These are phyloP conservation scores for Oidiodendron maius DNA, from an alignment of 495 filamentous ascomycete genomes.

Conservation along the genomic window DNA sequence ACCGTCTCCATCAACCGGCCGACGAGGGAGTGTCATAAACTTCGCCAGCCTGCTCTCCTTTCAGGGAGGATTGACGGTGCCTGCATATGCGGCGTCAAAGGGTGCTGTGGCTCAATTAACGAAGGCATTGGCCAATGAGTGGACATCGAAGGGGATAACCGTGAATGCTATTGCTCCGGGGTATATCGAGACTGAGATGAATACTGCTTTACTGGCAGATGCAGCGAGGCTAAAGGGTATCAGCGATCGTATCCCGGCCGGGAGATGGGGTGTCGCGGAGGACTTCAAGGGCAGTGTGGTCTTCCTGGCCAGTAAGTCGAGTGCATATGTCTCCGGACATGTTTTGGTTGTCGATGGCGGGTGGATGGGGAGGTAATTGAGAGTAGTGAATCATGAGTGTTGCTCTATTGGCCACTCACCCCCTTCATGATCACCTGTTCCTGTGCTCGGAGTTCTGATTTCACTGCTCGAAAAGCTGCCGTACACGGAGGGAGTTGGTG, in stretches of 20 bases:
- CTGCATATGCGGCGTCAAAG: slow-evolving; percentile 86
- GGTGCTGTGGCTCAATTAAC: slow-evolving; percentile 83
- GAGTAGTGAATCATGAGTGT: no score
- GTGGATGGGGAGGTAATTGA: slow-evolving; percentile 77
- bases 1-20: slow-evolving; percentile 44
- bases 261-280: slow-evolving; percentile 79
- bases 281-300: slow-evolving; percentile 86
- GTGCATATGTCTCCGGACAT: slow-evolving; percentile 77
- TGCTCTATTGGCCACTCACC: no score
- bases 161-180: slow-evolving; percentile 77
- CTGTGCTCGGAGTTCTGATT: no score
- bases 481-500: no score
- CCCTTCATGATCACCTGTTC: no score
- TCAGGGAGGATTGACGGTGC: slow-evolving; percentile 87
- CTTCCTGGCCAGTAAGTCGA: slow-evolving; percentile 69
- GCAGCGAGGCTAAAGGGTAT: slow-evolving; percentile 63
- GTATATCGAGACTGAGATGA: slow-evolving; percentile 93
- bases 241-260: slow-evolving; percentile 75
- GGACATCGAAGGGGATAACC: slow-evolving; percentile 69
- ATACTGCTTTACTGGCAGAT: slow-evolving; percentile 73
- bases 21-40: slow-evolving; percentile 77
- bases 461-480: no score
- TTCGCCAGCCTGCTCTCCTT: slow-evolving; percentile 79
- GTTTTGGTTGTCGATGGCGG: slow-evolving; percentile 82
- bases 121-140: slow-evolving; percentile 84